Percentiles rank a stretch among this genome's conserved stretches.
Evolutionary conservation across 371 early-diverging fungal genomes (phyloP).

Genomic region (Dinochytrium kinnereticum): DNA sequence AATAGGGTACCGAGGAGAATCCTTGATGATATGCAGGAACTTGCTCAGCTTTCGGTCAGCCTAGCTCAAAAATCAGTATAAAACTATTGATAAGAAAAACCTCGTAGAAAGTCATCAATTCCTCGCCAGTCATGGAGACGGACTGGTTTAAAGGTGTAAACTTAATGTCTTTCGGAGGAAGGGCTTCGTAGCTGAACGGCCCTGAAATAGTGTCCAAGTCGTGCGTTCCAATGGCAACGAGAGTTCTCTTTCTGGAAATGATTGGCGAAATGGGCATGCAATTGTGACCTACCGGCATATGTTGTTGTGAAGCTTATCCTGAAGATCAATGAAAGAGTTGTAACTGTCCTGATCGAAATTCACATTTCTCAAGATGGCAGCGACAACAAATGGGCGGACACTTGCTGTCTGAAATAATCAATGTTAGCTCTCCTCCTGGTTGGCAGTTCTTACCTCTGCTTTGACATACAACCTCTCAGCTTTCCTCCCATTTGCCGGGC

Average conservation of each 20-base stretch:
- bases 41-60: conserved; percentile 76
- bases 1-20: conserved; percentile 92
- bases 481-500: conserved; percentile 61
- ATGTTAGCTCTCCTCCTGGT: background rate
- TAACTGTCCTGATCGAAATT: conserved; percentile 84
- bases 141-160: conserved; percentile 96
- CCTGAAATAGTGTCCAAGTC: conserved; percentile 95
- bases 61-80: conserved; percentile 19
- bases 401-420: conserved; percentile 50
- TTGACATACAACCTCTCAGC: conserved; percentile 71
- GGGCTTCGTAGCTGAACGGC: conserved; percentile 96
- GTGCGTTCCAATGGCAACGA: conserved; percentile 99
- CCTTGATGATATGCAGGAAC: conserved; percentile 92
- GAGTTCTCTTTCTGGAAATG: conserved; percentile 81
- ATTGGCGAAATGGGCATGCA: background rate
- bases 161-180: conserved; percentile 85
- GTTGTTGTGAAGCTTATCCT: conserved; percentile 99
- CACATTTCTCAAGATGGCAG: conserved; percentile 93
- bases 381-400: conserved; percentile 91
- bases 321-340: conserved; percentile 97
- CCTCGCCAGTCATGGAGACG: conserved; percentile 82
- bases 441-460: conserved; percentile 60
- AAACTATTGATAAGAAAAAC: conserved; percentile 19
- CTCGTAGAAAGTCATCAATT: conserved; percentile 91
- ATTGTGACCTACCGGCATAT: conserved; percentile 75